These are phyloP conservation scores for Golubevia pallescens DNA, from an alignment of 1,284 basidiomycete genomes.

Conservation along the genomic window DNA sequence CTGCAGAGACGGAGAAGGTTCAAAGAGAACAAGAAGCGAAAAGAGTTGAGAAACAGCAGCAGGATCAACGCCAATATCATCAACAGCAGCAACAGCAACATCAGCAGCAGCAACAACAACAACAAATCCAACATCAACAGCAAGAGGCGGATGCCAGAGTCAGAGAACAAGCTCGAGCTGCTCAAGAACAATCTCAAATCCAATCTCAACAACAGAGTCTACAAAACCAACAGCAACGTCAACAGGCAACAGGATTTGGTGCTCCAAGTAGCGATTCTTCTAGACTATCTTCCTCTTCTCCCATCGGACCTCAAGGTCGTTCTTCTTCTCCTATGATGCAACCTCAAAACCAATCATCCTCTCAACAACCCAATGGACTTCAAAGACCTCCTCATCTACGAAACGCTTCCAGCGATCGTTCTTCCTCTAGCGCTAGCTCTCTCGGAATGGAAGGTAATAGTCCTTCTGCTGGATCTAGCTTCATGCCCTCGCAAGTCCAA, in stretches of 20 bases:
- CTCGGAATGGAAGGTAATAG: slow-evolving; percentile 24
- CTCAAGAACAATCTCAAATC: slow-evolving; percentile 7
- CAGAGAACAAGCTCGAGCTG: slow-evolving; percentile 1
- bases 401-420: slow-evolving; percentile 29
- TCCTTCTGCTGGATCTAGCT: slow-evolving; percentile 23
- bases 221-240: slow-evolving; percentile 68
- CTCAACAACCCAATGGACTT: too few relatives aligned
- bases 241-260: slow-evolving; percentile 1
- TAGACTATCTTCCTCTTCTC: slow-evolving; percentile 3
- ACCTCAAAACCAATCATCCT: too few relatives aligned
- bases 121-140: slow-evolving; percentile 9
- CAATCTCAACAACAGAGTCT: slow-evolving; percentile 31
- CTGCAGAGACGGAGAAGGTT: slow-evolving; percentile 63
- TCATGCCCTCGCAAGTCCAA: slow-evolving; percentile 46
- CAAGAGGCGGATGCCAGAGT: neutral
- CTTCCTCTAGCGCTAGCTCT: slow-evolving; percentile 29
- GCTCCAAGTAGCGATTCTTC: neutral
- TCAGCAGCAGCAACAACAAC: slow-evolving; percentile 53
- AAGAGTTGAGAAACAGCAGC: slow-evolving; percentile 19
- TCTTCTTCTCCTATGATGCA: too few relatives aligned
- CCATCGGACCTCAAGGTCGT: slow-evolving; percentile 12
- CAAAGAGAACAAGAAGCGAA: slow-evolving; percentile 43
- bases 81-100: slow-evolving; percentile 62
- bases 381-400: slow-evolving; percentile 6
- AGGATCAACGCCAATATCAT: slow-evolving; percentile 33